Percentiles rank a stretch among this genome's conserved stretches.
Conservation (phyloP, 164 flowering plant species). For the Stephania japonica region DNA sequence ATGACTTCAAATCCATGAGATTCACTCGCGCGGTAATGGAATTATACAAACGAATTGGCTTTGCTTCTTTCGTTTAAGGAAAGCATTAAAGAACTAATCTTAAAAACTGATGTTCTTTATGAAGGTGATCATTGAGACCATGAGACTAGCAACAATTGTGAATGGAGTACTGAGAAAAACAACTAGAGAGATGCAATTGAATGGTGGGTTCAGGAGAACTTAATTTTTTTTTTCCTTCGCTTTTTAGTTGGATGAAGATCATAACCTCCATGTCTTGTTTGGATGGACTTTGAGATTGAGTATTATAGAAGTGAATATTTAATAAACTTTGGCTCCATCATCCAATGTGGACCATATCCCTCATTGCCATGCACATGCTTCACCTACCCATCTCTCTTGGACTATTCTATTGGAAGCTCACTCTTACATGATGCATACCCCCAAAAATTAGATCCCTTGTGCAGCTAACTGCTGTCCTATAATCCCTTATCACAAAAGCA, state of each 20-base stretch:
- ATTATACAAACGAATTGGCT: background rate
- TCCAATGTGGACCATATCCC: slow-evolving; percentile 9
- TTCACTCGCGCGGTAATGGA: slow-evolving; percentile 47
- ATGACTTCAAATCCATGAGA: slow-evolving; percentile 44
- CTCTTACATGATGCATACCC: background rate
- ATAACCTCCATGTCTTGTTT: background rate
- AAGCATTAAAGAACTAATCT: background rate
- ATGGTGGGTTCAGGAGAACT: slow-evolving; percentile 27
- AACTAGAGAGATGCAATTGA: slow-evolving; percentile 38
- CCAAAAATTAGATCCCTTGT: background rate
- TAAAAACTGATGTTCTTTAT: background rate
- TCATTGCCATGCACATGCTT: slow-evolving; percentile 9
- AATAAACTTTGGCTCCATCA: slow-evolving; percentile 3
- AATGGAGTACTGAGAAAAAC: slow-evolving; percentile 51
- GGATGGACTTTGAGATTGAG: background rate
- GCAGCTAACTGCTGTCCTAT: background rate
- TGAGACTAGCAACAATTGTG: slow-evolving; percentile 44
- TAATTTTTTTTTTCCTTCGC: background rate
- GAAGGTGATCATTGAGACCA: slow-evolving; percentile 47
- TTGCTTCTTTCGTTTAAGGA: background rate
- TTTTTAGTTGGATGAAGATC: slow-evolving; percentile 7
- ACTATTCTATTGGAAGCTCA: background rate
- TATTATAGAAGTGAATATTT: slow-evolving; percentile 1
- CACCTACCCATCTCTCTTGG: slow-evolving; percentile 4
- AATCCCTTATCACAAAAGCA: background rate